Evolutionary conservation across 805 yeast genomes (phyloP), one percentile per base, ranked within the genome.

Genomic region (Danielozyma ontarioensis): DNA sequence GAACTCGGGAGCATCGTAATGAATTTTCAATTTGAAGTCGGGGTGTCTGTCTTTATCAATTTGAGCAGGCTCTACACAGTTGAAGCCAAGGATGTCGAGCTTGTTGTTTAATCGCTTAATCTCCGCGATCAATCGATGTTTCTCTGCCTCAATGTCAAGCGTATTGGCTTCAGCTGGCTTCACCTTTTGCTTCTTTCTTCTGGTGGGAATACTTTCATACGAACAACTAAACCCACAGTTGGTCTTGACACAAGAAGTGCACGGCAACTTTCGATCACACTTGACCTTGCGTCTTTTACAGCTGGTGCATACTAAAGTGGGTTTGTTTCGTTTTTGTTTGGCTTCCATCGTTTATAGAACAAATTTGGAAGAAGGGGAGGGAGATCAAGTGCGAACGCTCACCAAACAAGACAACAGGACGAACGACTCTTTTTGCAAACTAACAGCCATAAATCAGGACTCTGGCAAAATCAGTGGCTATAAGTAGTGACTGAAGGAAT

Each of bases 281-380:
- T 51, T 57, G 41, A 60, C 50, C 40, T 61, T 61, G 27, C 54
- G 47, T 27, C 48, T 39, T 33, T 57, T 57, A 39, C 67, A 61
- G 37, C 47, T 54, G 18, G 45, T 42, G 36, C 67, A 61, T 4
- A 53, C 58, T 15, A 50, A 36, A 15, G 53, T 50, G 4, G 54
- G 50, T 31, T 55, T 46, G 27, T 45, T 46, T 14, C 53, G 42
- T 26, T 45, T 44, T 16, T 23, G 33, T 14, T 34, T 36, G 22
- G 17, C 35, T 17, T 29, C 30, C 19, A n/a, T n/a, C n/a, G n/a
- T n/a, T n/a, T n/a, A n/a, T n/a, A n/a, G n/a, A n/a, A n/a, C n/a
- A n/a, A n/a, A n/a, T n/a, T n/a, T n/a, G n/a, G n/a, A n/a, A n/a
- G n/a, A n/a, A n/a, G n/a, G n/a, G n/a, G n/a, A n/a, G n/a, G n/a